These are phyloP conservation scores for Fusarium setosum DNA, from an alignment of 2,329 filamentous ascomycete genomes.

Conservation along the genomic window DNA sequence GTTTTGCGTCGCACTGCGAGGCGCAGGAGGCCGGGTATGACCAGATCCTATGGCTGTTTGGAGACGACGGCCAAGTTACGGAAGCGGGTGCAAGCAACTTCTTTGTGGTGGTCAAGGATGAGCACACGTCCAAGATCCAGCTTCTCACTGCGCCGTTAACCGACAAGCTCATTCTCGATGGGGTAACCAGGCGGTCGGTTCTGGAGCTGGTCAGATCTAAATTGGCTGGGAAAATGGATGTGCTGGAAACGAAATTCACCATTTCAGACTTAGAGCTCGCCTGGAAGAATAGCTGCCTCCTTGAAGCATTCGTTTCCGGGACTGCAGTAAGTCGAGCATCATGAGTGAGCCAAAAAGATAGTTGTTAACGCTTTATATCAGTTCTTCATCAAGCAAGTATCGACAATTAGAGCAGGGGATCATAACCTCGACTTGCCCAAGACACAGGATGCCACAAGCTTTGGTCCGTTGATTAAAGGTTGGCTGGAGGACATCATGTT, in stretches of 20 bases:
- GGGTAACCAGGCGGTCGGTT: constrained; percentile 73
- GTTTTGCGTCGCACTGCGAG: constrained; percentile 11
- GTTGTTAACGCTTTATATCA: not conserved
- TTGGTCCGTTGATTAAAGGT: not conserved
- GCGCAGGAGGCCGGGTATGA: constrained; percentile 18
- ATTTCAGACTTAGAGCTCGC: constrained; percentile 71
- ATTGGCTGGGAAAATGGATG: not conserved
- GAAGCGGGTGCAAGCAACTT: constrained; percentile 70
- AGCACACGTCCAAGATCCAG: constrained; percentile 61
- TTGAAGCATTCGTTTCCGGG: constrained; percentile 75
- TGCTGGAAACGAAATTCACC: constrained; percentile 64
- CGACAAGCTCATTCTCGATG: constrained; percentile 71
- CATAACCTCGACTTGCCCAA: constrained; percentile 2
- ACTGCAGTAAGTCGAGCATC: constrained; percentile 63
- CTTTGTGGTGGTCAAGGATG: constrained; percentile 69
- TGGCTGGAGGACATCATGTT: constrained; percentile 28
- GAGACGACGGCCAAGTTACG: constrained; percentile 58
- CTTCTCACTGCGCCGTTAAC: constrained; percentile 74
- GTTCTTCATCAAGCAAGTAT: constrained; percentile 25
- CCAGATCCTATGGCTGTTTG: constrained; percentile 74
- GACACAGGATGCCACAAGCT: not conserved
- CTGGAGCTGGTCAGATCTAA: constrained; percentile 63
- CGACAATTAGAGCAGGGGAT: constrained; percentile 12
- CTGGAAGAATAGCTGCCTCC: constrained; percentile 65
- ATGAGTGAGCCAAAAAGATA: not conserved